phyloP scores from a whole-genome alignment of 169 alveolate genomes.

The Eimeria zaria region DNA sequence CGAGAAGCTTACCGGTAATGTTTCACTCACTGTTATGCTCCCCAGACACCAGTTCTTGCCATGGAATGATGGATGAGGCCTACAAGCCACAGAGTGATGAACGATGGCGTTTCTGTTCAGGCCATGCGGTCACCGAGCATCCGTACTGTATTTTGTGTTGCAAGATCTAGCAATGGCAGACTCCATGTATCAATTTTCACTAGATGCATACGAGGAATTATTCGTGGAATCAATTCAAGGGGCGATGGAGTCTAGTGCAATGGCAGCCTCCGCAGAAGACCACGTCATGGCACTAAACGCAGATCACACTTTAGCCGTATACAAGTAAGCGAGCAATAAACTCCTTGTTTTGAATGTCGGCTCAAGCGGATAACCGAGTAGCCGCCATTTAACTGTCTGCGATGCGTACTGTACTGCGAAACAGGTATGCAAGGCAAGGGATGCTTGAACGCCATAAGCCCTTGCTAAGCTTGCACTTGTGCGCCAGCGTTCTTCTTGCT shows the following conservation, averaged over 20 bases:
- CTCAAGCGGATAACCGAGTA: not conserved
- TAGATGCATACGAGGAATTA: conserved; percentile 94
- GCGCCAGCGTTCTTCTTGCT: conserved; percentile 92
- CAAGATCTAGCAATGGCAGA: conserved; percentile 95
- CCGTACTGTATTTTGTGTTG: conserved; percentile 96
- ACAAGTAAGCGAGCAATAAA: conserved; percentile 61
- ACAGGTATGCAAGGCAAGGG: conserved; percentile 94
- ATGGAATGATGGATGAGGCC: not conserved
- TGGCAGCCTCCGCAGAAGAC: conserved; percentile 90
- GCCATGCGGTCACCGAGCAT: conserved; percentile 96
- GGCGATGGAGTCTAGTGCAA: conserved; percentile 88
- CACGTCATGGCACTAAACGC: conserved; percentile 91
- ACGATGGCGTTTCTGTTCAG: conserved; percentile 78
- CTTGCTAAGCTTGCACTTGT: conserved; percentile 94
- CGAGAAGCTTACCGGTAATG: conserved; percentile 93
- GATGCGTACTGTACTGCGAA: not conserved
- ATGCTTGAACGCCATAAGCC: conserved; percentile 97
- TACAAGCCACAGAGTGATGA: not conserved
- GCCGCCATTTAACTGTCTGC: not conserved
- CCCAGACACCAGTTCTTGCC: not conserved
- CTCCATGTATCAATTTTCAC: conserved; percentile 97
- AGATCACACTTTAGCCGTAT: conserved; percentile 91
- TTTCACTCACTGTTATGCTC: not conserved
- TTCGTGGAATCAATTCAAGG: conserved; percentile 93
- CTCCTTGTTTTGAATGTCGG: not conserved